phyloP scores from a whole-genome alignment of 257 asterid species.

The Solanum dulcamara region DNA sequence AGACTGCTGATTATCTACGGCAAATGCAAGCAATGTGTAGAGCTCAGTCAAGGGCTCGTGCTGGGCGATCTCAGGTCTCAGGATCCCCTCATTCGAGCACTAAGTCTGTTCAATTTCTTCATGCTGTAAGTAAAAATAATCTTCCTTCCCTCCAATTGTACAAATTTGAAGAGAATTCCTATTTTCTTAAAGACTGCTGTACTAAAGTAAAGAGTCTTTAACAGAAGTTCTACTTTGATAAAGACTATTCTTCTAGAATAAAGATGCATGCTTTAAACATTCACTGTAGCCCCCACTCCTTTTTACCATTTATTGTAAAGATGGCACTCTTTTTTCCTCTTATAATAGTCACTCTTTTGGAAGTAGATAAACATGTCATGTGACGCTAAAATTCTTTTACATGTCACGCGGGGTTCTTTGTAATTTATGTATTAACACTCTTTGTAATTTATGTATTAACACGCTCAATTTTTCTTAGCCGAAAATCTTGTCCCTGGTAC shows the following conservation, averaged over 20 bases:
- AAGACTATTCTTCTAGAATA: neutral
- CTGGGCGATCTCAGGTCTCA: constrained; percentile 24
- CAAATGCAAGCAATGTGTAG: constrained; percentile 49
- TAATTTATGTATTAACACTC: too few relatives aligned
- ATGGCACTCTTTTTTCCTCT: neutral
- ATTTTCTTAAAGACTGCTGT: neutral
- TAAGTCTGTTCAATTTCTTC: constrained; percentile 37
- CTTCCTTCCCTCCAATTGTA: neutral
- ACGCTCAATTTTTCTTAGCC: neutral
- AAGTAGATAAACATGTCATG: neutral
- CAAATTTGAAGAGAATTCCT: neutral
- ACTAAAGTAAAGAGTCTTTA: neutral
- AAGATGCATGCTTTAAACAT: neutral
- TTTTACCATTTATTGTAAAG: neutral
- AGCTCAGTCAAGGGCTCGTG: constrained; percentile 56
- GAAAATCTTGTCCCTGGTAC: neutral
- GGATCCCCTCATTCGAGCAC: constrained; percentile 53
- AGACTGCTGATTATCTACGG: constrained; percentile 39
- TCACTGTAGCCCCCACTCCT: neutral
- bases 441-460: neutral
- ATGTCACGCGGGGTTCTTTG: neutral
- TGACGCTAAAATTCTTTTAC: neutral
- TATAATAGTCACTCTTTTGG: neutral
- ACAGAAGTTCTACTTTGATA: neutral
- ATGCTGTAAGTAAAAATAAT: constrained; percentile 20